Evolutionary conservation across 768 basidiomycete species (phyloP).

Genomic region (Filobasidium wieringae): DNA sequence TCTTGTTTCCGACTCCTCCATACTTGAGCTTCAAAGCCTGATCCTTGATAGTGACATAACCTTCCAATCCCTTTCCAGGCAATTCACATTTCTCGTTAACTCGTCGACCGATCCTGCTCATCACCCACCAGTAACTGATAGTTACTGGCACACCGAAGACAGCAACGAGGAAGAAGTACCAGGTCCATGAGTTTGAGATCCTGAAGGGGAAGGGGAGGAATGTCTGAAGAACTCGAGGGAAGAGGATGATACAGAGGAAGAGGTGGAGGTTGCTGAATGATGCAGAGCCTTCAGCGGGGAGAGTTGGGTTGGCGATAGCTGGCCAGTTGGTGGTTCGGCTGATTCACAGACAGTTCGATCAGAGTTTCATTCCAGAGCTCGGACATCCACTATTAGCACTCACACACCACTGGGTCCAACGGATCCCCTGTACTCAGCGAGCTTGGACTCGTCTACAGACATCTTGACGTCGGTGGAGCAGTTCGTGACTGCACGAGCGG

Average conservation of each 20-base stretch:
- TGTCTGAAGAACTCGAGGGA: conserved; percentile 75
- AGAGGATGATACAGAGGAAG: conserved; percentile 58
- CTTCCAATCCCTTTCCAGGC: conserved; percentile 72
- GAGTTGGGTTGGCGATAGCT: conserved; percentile 34
- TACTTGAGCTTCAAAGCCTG: conserved; percentile 65
- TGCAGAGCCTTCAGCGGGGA: conserved; percentile 39
- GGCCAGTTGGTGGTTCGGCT: conserved; percentile 25
- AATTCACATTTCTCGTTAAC: conserved; percentile 68
- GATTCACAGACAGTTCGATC: not conserved
- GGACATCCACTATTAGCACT: too few species aligned
- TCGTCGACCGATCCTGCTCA: conserved; percentile 66
- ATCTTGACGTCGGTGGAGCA: not conserved
- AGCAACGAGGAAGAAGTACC: conserved; percentile 66
- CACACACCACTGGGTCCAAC: conserved; percentile 1
- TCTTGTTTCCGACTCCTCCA: conserved; percentile 59
- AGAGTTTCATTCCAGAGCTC: too few species aligned
- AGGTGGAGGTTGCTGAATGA: conserved; percentile 49
- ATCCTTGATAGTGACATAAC: conserved; percentile 86
- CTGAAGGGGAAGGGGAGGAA: conserved; percentile 51
- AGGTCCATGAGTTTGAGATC: conserved; percentile 71
- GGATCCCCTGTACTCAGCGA: not conserved
- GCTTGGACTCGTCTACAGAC: not conserved
- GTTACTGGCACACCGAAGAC: conserved; percentile 65
- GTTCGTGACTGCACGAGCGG: too few species aligned
- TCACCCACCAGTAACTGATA: conserved; percentile 77